Evolutionary conservation across 1,284 basidiomycete genomes (phyloP), one percentile per base, ranked within the genome.

Genomic region (Rhodofomes roseus): DNA sequence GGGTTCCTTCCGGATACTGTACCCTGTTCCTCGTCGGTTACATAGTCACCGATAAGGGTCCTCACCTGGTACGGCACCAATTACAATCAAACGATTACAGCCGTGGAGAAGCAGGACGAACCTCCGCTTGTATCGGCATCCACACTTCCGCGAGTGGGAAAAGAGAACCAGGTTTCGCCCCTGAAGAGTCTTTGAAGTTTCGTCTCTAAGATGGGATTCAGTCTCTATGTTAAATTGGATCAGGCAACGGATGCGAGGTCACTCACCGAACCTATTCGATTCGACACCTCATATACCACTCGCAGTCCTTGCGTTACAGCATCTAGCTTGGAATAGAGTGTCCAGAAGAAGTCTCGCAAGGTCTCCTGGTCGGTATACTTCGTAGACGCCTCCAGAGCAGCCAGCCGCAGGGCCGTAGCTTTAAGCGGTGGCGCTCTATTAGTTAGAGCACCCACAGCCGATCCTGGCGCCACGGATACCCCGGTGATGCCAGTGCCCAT

Each of bases 261-360:
- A 79, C 87, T 74, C 68, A 96, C 94, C 62, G 90, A 90, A 65
- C 91, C 90, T 61, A 97, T 93, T 61, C 93, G 85, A 68, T 87
- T 90, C 0, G 92, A 83, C 1, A 99, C 92, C 73, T 99, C 97
- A 69, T 92, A 95, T 1, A 97, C 84, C 2, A 98, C 91, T 52
- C 96, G 81, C 65, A 98, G 81, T 9, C 95, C 93, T 73, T 99
- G 96, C 37, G 93, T 82, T n/a, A 98, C 92, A 22, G 97, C 97
- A 68, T 96, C 90, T 56, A 99, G 74, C 74, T 99, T 99, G 5
- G 95, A 97, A 72, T 95, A 99, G 18, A 98, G 74, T 4, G 97
- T 98, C 96, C 96, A 99, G 74, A 99, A 98, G 39, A 99, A 80
- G 74, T 99, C 97, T 61, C 82, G 83, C 56, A 98, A 74, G n/a